Conservation (phyloP, 2,329 filamentous ascomycete genomes). For the Dactylellina sp. region DNA sequence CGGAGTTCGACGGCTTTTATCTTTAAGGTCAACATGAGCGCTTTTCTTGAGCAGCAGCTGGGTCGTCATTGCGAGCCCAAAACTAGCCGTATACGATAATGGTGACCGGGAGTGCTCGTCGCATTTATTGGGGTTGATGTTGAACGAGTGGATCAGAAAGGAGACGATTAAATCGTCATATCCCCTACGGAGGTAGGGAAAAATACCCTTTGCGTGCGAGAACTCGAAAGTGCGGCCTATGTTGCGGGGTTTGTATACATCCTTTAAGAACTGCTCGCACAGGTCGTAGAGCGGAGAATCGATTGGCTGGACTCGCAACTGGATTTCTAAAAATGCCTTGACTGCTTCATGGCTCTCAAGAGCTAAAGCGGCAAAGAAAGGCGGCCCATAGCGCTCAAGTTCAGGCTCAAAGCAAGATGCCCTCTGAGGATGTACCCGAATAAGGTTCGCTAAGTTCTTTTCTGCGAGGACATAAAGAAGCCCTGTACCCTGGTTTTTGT, state of each 20-base stretch:
- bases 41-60: background rate
- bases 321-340: constrained; percentile 58
- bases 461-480: constrained; percentile 64
- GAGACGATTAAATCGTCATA: constrained; percentile 11
- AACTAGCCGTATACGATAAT: background rate
- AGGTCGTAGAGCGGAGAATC: constrained; percentile 1
- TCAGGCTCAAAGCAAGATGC: constrained; percentile 58
- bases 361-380: constrained; percentile 63
- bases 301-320: background rate
- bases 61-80: background rate
- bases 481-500: constrained; percentile 59
- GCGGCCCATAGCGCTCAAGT: constrained; percentile 62
- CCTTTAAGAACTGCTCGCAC: constrained; percentile 13
- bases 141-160: constrained; percentile 8
- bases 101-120: background rate
- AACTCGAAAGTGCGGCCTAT: constrained; percentile 26
- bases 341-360: constrained; percentile 61
- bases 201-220: constrained; percentile 2
- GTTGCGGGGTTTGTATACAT: background rate
- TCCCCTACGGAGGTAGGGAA: background rate
- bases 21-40: constrained; percentile 4
- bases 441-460: constrained; percentile 57
- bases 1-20: background rate
- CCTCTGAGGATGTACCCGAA: constrained; percentile 60
- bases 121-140: background rate